Evolutionary conservation across 768 basidiomycete species (phyloP).

Genomic region (Suillus subluteus): DNA sequence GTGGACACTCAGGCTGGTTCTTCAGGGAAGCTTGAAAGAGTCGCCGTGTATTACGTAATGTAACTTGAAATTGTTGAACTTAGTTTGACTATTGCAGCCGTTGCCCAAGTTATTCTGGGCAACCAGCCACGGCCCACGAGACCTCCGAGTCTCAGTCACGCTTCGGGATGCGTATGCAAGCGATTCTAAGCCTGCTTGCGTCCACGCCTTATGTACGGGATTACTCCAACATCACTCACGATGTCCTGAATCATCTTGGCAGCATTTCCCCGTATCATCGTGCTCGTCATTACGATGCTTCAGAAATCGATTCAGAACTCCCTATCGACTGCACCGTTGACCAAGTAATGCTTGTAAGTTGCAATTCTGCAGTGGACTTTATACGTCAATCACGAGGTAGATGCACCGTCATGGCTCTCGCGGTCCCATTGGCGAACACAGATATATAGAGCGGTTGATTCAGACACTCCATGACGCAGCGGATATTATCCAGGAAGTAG

Average conservation of each 20-base stretch:
- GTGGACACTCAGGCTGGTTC: not conserved
- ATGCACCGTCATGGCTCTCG: slow-evolving; percentile 42
- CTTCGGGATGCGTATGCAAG: not conserved
- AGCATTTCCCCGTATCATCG: slow-evolving; percentile 42
- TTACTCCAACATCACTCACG: slow-evolving; percentile 9
- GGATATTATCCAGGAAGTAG: slow-evolving; percentile 27
- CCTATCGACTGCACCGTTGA: slow-evolving; percentile 43
- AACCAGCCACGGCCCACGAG: not conserved
- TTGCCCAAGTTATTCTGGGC: not conserved
- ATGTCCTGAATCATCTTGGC: slow-evolving; percentile 27
- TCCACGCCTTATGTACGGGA: slow-evolving; percentile 22
- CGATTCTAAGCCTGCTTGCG: not conserved
- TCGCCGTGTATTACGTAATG: not conserved
- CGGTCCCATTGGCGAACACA: slow-evolving; percentile 36
- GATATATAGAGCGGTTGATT: slow-evolving; percentile 34
- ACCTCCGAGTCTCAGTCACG: not conserved
- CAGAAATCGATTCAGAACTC: slow-evolving; percentile 26
- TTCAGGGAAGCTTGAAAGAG: not conserved
- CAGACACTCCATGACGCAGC: slow-evolving; percentile 29
- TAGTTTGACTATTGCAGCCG: not conserved
- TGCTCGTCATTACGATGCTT: slow-evolving; percentile 32
- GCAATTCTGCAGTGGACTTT: not conserved
- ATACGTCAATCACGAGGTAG: slow-evolving; percentile 18
- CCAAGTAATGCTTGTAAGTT: slow-evolving; percentile 41
- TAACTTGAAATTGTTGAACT: not conserved